Percentiles rank a stretch among this genome's conserved stretches.
These are phyloP conservation scores for Colletotrichum sp. DNA, from an alignment of 2,329 filamentous ascomycete genomes.

Conservation along the genomic window DNA sequence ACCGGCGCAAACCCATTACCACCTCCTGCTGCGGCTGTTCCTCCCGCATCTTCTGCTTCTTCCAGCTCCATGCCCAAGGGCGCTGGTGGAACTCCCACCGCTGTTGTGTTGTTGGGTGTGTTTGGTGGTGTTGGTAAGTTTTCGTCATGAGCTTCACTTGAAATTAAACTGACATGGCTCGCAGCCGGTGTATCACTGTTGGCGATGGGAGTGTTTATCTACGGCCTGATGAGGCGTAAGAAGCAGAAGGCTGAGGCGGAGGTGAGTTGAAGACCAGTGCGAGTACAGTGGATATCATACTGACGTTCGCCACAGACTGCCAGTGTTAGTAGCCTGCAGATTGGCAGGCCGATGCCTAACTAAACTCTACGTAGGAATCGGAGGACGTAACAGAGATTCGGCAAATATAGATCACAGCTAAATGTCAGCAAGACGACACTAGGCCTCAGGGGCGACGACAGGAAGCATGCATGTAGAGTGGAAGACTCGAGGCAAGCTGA, in stretches of 20 bases:
- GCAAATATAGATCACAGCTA: background rate
- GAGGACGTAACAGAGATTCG: background rate
- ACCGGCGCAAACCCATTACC: background rate
- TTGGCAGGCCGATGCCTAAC: slow-evolving; percentile 13
- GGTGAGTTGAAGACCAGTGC: background rate
- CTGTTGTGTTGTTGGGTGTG: slow-evolving; percentile 8
- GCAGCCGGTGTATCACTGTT: slow-evolving; percentile 13
- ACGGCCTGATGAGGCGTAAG: slow-evolving; percentile 5
- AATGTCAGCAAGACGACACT: background rate
- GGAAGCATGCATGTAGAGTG: background rate
- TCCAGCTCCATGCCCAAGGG: background rate
- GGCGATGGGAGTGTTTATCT: slow-evolving; percentile 14
- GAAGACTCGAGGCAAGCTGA: background rate
- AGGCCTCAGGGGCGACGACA: background rate
- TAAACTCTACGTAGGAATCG: background rate
- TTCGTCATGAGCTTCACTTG: background rate
- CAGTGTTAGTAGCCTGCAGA: slow-evolving; percentile 7
- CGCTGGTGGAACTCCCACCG: slow-evolving; percentile 6
- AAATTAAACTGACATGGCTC: background rate
- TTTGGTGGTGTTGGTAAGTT: slow-evolving; percentile 17
- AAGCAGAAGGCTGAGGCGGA: background rate
- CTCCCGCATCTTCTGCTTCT: background rate
- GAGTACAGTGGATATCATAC: background rate
- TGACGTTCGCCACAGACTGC: background rate
- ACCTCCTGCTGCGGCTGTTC: background rate